phyloP scores from a whole-genome alignment of 2,329 filamentous ascomycete species.

The Dactylellina drechsleri region DNA sequence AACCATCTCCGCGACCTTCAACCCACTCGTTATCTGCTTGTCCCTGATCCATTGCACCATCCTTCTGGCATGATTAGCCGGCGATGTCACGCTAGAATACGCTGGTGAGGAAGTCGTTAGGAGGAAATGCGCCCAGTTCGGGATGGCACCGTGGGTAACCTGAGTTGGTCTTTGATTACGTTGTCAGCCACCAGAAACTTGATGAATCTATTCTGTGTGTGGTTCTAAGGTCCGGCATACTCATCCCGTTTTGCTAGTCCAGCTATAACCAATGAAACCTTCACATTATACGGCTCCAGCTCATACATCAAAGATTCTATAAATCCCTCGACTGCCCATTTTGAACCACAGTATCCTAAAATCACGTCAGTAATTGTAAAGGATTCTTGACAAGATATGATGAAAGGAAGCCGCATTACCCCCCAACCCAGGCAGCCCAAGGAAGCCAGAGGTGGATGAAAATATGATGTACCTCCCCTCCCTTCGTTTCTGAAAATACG shows the following conservation, averaged over 20 bases:
- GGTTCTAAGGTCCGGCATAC: conserved; percentile 29
- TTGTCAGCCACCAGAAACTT: neutral
- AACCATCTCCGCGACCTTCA: conserved; percentile 90
- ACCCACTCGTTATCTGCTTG: conserved; percentile 87
- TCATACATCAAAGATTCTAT: conserved; percentile 98
- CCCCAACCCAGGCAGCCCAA: conserved; percentile 92
- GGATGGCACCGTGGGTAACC: conserved; percentile 66
- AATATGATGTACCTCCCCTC: conserved; percentile 91
- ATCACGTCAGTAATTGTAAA: conserved; percentile 6
- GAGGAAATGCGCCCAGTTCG: conserved; percentile 89
- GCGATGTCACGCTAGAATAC: conserved; percentile 80
- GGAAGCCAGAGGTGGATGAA: conserved; percentile 86
- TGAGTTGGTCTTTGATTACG: conserved; percentile 53
- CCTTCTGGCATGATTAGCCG: conserved; percentile 85
- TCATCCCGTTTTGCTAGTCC: conserved; percentile 90
- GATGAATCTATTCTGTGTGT: neutral
- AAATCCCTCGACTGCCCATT: conserved; percentile 94
- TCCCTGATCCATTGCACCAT: conserved; percentile 96
- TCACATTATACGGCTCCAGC: conserved; percentile 89
- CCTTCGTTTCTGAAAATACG: conserved; percentile 82
- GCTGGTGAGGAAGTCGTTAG: conserved; percentile 85
- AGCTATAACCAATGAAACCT: conserved; percentile 90
- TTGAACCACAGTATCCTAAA: conserved; percentile 85
- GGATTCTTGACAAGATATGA: neutral
- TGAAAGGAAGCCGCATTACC: conserved; percentile 61